Percentiles rank a stretch among this genome's conserved stretches.
Evolutionary conservation across 805 yeast species (phyloP).

Genomic region (Scheffersomyces coipomensis): DNA sequence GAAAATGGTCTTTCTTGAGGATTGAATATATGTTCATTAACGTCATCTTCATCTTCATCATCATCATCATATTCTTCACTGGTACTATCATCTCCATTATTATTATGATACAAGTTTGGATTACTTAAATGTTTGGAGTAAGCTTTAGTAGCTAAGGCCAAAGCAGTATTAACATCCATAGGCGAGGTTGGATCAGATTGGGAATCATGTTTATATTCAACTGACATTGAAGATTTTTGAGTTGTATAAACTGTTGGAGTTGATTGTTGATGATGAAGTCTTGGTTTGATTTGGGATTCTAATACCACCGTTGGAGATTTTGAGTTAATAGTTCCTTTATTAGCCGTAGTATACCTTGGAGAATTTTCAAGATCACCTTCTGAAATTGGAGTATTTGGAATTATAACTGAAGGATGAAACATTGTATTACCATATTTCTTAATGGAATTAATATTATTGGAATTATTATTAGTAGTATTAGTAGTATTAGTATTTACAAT

Average conservation of each 20-base stretch:
- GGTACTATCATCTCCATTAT: not conserved
- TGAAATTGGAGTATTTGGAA: not conserved
- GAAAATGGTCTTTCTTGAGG: not conserved
- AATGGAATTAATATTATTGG: not conserved
- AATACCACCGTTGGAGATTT: not conserved
- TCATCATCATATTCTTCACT: not conserved
- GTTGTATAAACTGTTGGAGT: too few species aligned
- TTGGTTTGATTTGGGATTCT: not conserved
- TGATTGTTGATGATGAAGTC: not conserved
- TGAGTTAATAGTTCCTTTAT: not conserved
- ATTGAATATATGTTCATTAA: not conserved
- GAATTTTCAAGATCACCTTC: not conserved
- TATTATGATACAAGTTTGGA: too few species aligned
- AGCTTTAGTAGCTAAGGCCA: not conserved
- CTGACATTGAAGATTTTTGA: not conserved
- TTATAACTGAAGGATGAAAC: not conserved
- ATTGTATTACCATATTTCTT: not conserved
- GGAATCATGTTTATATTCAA: not conserved
- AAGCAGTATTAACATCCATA: not conserved
- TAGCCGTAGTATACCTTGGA: not conserved
- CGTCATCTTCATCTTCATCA: not conserved
- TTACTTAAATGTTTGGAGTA: not conserved
- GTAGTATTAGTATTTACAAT: too few species aligned
- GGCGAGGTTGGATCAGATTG: not conserved
- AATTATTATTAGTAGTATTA: too few species aligned